phyloP scores from a whole-genome alignment of 805 yeast species.

The Saturnispora dispora region DNA sequence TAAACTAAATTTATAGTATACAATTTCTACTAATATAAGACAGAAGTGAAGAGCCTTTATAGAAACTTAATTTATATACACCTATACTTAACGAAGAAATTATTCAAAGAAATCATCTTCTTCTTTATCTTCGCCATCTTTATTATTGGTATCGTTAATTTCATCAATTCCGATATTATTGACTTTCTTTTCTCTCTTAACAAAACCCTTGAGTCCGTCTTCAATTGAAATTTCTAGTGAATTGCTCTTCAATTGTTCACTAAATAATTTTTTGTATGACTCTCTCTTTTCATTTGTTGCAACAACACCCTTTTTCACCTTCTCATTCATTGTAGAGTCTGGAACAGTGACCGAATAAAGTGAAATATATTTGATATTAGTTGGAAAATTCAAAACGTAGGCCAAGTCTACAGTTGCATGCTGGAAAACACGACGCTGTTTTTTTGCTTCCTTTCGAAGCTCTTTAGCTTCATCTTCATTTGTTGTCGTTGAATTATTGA shows the following conservation, averaged over 20 bases:
- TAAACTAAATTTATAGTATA: constrained; percentile 7
- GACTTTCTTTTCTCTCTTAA: constrained; percentile 9
- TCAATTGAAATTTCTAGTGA: constrained; percentile 45
- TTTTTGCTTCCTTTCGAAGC: constrained; percentile 25
- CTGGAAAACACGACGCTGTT: constrained; percentile 38
- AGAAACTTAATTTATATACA: not conserved
- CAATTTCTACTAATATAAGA: not conserved
- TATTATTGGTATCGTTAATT: constrained; percentile 13
- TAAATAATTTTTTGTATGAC: constrained; percentile 44
- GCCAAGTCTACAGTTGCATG: constrained; percentile 63
- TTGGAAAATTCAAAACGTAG: constrained; percentile 71
- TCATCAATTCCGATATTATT: constrained; percentile 13
- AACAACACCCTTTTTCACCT: constrained; percentile 35
- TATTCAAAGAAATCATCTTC: constrained; percentile 31
- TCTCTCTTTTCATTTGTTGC: constrained; percentile 35
- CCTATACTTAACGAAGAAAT: not conserved
- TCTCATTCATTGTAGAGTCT: constrained; percentile 25
- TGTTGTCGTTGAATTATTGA: not conserved
- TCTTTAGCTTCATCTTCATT: constrained; percentile 18
- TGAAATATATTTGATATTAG: constrained; percentile 68
- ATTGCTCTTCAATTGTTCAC: constrained; percentile 41
- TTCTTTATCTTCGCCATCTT: constrained; percentile 14
- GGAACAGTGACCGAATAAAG: constrained; percentile 47
- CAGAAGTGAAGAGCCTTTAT: too few relatives aligned
- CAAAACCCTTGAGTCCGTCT: constrained; percentile 33